phyloP scores from a whole-genome alignment of 2,329 filamentous ascomycete genomes.

The Stagonosporopsis cucurbitacearum region DNA sequence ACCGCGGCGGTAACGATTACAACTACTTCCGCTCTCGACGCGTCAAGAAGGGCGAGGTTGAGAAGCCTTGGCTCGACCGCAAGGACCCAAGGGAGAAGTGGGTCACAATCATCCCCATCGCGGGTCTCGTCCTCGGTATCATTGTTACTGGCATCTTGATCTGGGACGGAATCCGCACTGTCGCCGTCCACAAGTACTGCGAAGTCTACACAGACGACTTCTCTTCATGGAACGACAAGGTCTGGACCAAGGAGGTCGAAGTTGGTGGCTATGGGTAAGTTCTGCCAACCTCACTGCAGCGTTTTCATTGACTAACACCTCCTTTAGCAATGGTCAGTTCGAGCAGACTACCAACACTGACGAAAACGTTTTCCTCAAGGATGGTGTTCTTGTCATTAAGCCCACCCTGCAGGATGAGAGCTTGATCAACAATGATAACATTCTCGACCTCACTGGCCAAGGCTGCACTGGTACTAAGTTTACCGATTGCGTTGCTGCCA shows the following conservation, averaged over 20 bases:
- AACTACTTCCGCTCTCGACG: conserved; percentile 73
- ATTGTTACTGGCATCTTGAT: conserved; percentile 72
- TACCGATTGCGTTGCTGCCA: conserved; percentile 70
- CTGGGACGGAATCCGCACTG: conserved; percentile 75
- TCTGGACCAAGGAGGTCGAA: conserved; percentile 79
- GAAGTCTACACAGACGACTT: conserved; percentile 72
- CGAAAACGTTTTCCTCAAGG: conserved; percentile 75
- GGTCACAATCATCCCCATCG: conserved; percentile 79
- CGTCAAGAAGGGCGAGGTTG: conserved; percentile 73
- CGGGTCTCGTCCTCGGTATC: conserved; percentile 74
- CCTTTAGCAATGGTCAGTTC: conserved; percentile 77
- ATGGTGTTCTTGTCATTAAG: conserved; percentile 75
- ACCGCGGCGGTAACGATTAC: conserved; percentile 14
- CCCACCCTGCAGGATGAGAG: conserved; percentile 76
- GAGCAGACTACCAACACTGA: conserved; percentile 74
- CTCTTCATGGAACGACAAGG: conserved; percentile 60
- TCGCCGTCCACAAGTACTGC: conserved; percentile 78
- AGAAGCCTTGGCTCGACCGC: conserved; percentile 79
- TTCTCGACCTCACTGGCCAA: conserved; percentile 70
- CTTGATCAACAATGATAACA: conserved; percentile 69
- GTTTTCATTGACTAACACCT: conserved; percentile 31
- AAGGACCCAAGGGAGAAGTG: conserved; percentile 82
- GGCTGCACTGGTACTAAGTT: conserved; percentile 71
- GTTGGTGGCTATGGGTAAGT: conserved; percentile 77
- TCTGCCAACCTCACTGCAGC: not conserved